Percentiles rank a stretch among this genome's conserved stretches.
These are phyloP conservation scores for Sporothrix sp. DNA, from an alignment of 2,329 filamentous ascomycete species.

Conservation along the genomic window DNA sequence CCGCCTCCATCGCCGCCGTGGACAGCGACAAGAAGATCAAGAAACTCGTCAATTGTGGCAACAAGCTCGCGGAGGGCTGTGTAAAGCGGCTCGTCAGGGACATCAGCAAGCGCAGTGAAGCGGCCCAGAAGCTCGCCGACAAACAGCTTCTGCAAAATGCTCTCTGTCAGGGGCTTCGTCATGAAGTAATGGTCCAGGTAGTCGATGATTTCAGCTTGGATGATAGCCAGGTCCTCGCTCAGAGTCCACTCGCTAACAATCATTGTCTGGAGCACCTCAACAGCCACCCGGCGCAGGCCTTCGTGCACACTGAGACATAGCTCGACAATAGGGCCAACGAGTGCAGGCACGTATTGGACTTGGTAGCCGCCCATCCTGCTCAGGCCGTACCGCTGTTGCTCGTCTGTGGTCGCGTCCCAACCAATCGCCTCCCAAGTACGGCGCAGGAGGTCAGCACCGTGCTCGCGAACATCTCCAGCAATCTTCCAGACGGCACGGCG, in stretches of 20 bases:
- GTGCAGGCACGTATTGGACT: conserved; percentile 89
- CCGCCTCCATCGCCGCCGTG: conserved; percentile 60
- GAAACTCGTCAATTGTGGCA: conserved; percentile 75
- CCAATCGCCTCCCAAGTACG: conserved; percentile 91
- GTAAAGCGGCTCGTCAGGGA: conserved; percentile 64
- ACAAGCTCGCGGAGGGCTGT: conserved; percentile 69
- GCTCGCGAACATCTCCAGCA: conserved; percentile 86
- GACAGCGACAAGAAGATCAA: conserved; percentile 83
- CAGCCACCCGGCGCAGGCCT: conserved; percentile 77
- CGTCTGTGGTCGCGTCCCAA: conserved; percentile 82
- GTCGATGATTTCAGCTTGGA: conserved; percentile 95
- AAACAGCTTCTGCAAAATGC: conserved; percentile 84
- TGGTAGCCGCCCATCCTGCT: conserved; percentile 90
- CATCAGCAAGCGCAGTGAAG: conserved; percentile 60
- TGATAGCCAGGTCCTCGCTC: conserved; percentile 80
- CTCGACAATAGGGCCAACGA: conserved; percentile 86
- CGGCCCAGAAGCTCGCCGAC: conserved; percentile 73
- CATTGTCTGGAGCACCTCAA: conserved; percentile 93
- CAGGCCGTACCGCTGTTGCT: conserved; percentile 66
- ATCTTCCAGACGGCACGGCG: conserved; percentile 97
- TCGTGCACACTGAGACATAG: conserved; percentile 93
- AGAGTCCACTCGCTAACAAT: conserved; percentile 97
- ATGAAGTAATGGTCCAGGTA: conserved; percentile 87
- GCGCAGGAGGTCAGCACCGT: conserved; percentile 76
- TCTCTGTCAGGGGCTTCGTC: conserved; percentile 76